Evolutionary conservation across 805 yeast species (phyloP), one percentile per base, ranked within the genome.

Genomic region (Komagataella phaffii): DNA sequence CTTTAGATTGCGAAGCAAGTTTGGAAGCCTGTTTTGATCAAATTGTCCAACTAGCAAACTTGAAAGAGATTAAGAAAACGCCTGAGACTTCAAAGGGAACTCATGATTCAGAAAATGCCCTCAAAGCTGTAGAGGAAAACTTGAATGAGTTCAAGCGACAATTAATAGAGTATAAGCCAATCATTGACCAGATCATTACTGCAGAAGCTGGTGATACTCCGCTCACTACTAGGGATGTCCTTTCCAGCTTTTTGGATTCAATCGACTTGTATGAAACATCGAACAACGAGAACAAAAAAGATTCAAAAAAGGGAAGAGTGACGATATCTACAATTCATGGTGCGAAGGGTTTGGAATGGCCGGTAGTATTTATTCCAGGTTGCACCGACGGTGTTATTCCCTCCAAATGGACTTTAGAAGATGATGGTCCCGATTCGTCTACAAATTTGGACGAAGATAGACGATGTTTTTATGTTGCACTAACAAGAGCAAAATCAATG

Each of bases 331-430:
- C 98, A 0, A 84, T 91, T 10, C 99, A 91, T 62, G 88, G 89
- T 0, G 81, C 97, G 1, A 91, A 91, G 63, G 99, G 99, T 1
- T 70, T 90, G 2, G 99, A 91, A 62, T 91, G 98, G 97, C 91
- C 96, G 0, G 79, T 87, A 12, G 97, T 91, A 0, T 87, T 88
- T 61, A 76, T 88, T 10, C 88, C 95, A 0, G 84, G 87, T 0
- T 66, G 86, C 17, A 71, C 76, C 36, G 87, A 85, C 48, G 83
- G 85, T 1, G 64, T 77, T 12, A 66, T 87, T 10, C 96, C 96
- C 0, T 78, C 83, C 3, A 59, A 64, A 2, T 75, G 74, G 59
- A 78, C 79, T 0, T 56, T 55, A 6, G 64, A 59, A 0, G 64
- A 50, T 12, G 55, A 61, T 23, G 57, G 60, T 44, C 60, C 57